Evolutionary conservation across 352 stramenopile genomes (phyloP).

Genomic region (Globisporangium viniferum): DNA sequence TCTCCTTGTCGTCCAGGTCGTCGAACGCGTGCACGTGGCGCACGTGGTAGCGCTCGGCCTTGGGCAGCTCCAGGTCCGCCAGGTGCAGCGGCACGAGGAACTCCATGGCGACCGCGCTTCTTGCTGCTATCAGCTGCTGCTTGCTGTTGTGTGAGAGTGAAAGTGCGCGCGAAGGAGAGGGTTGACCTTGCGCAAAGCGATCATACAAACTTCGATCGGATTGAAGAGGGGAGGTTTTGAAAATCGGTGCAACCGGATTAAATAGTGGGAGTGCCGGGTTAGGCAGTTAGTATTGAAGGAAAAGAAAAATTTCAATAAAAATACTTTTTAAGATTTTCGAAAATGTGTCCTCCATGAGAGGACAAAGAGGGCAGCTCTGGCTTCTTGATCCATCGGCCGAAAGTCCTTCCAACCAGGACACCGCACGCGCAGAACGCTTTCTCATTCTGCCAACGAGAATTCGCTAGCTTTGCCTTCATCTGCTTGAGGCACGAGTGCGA

Average conservation of each 20-base stretch:
- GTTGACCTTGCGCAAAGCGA: not conserved
- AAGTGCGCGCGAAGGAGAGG: slow-evolving; percentile 8
- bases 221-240: not conserved
- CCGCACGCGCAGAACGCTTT: too few relatives aligned
- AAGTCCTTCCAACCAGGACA: too few relatives aligned
- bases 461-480: not conserved
- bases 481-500: not conserved
- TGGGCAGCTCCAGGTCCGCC: slow-evolving; percentile 71
- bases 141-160: slow-evolving; percentile 3
- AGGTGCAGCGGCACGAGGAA: slow-evolving; percentile 79
- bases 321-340: too few relatives aligned
- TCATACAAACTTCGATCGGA: slow-evolving; percentile 4
- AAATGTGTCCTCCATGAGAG: too few relatives aligned
- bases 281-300: too few relatives aligned
- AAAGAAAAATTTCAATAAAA: too few relatives aligned
- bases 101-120: slow-evolving; percentile 32
- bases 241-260: not conserved
- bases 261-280: not conserved
- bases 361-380: too few relatives aligned
- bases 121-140: not conserved
- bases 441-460: not conserved
- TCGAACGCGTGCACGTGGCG: slow-evolving; percentile 57
- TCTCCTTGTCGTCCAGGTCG: slow-evolving; percentile 42
- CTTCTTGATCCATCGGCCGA: too few relatives aligned
- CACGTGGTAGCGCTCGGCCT: slow-evolving; percentile 65